Percentiles rank a stretch among this genome's conserved stretches.
Conservation (phyloP, 2,329 filamentous ascomycete species). For the Neonectria sp. region DNA sequence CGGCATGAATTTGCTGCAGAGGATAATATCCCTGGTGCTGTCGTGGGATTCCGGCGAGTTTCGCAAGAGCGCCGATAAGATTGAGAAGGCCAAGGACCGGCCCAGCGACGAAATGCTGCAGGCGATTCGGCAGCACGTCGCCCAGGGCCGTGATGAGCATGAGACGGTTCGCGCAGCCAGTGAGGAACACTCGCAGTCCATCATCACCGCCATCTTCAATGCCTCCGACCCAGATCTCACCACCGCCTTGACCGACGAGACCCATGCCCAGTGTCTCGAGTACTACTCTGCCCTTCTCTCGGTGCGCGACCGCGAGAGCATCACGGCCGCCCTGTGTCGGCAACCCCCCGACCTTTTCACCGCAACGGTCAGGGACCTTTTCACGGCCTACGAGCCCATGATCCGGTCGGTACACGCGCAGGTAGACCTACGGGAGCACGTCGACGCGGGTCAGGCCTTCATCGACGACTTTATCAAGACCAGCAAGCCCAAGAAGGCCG, state of each 20-base stretch:
- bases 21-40: conserved; percentile 81
- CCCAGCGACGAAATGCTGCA: conserved; percentile 74
- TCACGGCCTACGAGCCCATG: conserved; percentile 81
- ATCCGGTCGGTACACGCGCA: conserved; percentile 80
- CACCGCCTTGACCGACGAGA: conserved; percentile 66
- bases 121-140: conserved; percentile 72
- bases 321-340: conserved; percentile 77
- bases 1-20: conserved; percentile 85
- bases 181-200: conserved; percentile 66
- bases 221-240: conserved; percentile 62
- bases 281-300: conserved; percentile 81
- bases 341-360: conserved; percentile 82
- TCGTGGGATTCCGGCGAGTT: conserved; percentile 82
- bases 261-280: conserved; percentile 76
- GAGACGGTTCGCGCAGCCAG: conserved; percentile 73
- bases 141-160: conserved; percentile 68
- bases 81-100: conserved; percentile 72
- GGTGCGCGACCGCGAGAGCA: conserved; percentile 80
- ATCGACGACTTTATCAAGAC: conserved; percentile 79
- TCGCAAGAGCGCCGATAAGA: conserved; percentile 73
- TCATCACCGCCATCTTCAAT: conserved; percentile 77
- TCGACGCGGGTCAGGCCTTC: conserved; percentile 78
- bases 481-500: conserved; percentile 60
- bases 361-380: conserved; percentile 73
- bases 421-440: conserved; percentile 78